Evolutionary conservation across 495 filamentous ascomycete species (phyloP).

Genomic region (Tuber indicum): DNA sequence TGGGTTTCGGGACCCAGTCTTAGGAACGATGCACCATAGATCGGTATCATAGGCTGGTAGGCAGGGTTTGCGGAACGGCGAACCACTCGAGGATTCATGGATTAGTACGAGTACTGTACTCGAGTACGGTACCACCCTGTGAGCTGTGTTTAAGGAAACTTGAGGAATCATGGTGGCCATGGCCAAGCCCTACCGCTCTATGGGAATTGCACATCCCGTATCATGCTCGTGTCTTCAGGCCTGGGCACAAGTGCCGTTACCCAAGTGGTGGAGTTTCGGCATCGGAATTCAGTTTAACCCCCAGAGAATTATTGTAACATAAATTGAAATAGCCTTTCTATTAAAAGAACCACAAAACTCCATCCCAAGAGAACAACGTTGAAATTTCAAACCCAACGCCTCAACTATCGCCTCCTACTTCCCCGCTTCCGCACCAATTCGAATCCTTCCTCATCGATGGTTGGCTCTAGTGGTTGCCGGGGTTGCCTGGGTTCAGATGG

Average conservation of each 20-base stretch:
- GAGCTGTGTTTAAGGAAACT: neutral
- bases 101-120: too few species aligned
- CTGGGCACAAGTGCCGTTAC: neutral
- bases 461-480: constrained; percentile 61
- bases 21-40: too few species aligned
- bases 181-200: neutral
- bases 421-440: constrained; percentile 36
- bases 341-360: neutral
- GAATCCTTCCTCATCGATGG: constrained; percentile 91
- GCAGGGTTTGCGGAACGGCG: constrained; percentile 49
- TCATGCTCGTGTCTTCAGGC: neutral
- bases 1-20: too few species aligned
- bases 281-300: neutral
- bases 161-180: neutral
- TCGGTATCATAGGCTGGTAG: neutral
- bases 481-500: constrained; percentile 52
- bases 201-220: neutral
- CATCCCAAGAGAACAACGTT: neutral
- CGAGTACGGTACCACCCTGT: neutral
- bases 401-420: constrained; percentile 60
- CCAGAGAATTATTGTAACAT: neutral
- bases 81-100: neutral
- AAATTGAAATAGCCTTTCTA: neutral
- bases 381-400: constrained; percentile 34
- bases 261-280: neutral